Conservation (phyloP, 805 yeast species). For the Hemisphaericaspora nanyangensis region DNA sequence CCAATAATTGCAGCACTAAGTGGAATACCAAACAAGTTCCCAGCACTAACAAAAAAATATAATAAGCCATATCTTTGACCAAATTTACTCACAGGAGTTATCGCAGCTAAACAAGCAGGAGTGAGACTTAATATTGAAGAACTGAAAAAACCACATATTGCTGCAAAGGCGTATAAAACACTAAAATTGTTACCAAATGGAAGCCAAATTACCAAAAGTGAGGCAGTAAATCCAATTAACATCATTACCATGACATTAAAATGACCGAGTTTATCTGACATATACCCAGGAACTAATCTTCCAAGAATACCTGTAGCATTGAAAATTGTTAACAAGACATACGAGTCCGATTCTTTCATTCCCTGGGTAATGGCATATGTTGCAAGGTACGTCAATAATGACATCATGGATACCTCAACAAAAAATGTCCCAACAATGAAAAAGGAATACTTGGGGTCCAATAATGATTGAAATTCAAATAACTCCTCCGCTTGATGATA, state of each 20-base stretch:
- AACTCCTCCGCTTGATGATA: constrained; percentile 12
- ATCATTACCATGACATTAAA: constrained; percentile 54
- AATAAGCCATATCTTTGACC: constrained; percentile 69
- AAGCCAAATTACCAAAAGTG: constrained; percentile 58
- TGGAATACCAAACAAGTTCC: constrained; percentile 35
- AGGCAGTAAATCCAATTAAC: constrained; percentile 41
- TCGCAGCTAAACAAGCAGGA: constrained; percentile 66
- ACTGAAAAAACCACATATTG: constrained; percentile 53
- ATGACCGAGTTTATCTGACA: constrained; percentile 53
- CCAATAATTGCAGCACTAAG: constrained; percentile 35
- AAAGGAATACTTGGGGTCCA: constrained; percentile 31
- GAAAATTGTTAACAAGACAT: constrained; percentile 43
- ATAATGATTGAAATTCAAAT: constrained; percentile 36
- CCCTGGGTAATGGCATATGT: constrained; percentile 55
- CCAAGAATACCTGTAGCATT: constrained; percentile 49
- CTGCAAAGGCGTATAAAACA: constrained; percentile 50
- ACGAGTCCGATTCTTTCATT: constrained; percentile 38
- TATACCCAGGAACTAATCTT: constrained; percentile 49
- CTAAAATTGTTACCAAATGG: constrained; percentile 51
- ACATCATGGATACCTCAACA: constrained; percentile 50
- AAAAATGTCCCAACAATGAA: constrained; percentile 40
- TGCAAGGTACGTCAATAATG: constrained; percentile 52
- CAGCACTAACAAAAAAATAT: constrained; percentile 52
- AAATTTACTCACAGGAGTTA: constrained; percentile 59
- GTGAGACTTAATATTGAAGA: constrained; percentile 62